Conservation (phyloP, 2,329 filamentous ascomycete genomes). For the Fusarium oxysporum region DNA sequence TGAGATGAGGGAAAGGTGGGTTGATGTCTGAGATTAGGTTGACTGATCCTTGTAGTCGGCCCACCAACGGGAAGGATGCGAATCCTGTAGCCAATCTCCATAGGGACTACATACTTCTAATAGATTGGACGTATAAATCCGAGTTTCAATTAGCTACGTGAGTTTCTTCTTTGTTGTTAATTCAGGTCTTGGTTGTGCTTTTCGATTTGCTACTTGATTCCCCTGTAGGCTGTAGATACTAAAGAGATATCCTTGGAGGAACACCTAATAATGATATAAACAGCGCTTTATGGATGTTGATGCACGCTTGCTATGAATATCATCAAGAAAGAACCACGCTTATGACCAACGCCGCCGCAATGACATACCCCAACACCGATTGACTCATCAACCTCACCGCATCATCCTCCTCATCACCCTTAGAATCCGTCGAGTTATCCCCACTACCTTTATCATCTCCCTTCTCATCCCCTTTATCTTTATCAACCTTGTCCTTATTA, state of each 20-base stretch:
- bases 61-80: conserved; percentile 3
- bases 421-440: neutral
- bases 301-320: neutral
- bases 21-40: neutral
- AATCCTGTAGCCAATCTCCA: neutral
- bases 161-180: too few species aligned
- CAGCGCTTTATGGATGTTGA: neutral
- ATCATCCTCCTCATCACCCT: conserved; percentile 29
- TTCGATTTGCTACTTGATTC: too few species aligned
- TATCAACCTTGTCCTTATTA: neutral
- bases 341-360: conserved; percentile 15
- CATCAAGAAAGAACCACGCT: conserved; percentile 7
- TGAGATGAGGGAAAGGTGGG: neutral
- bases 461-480: neutral
- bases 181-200: too few species aligned
- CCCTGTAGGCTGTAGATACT: too few species aligned
- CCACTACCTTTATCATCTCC: neutral
- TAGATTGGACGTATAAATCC: neutral
- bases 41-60: neutral
- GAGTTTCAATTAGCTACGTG: neutral
- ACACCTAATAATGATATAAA: neutral
- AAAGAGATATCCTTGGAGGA: too few species aligned
- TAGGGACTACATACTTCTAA: neutral
- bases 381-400: neutral
- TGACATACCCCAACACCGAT: conserved; percentile 19